A percentile compares a stretch with the other conserved stretches of the same genome.
Evolutionary conservation across 345 rosid genomes (phyloP).

Genomic region (Hevea brasiliensis): DNA sequence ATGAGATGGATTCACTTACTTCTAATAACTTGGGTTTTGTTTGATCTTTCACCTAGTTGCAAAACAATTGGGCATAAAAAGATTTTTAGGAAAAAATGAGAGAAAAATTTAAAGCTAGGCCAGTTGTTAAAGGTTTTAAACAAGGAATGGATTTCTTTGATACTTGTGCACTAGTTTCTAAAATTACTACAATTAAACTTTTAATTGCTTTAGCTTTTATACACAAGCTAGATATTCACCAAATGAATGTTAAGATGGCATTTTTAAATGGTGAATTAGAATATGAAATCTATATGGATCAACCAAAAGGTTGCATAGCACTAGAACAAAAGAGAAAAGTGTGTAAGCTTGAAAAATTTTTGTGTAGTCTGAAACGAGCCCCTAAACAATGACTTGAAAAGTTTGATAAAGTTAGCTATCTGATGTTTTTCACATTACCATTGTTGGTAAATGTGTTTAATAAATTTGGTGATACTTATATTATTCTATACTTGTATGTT

Average conservation of each 20-base stretch:
- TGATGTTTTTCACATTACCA: background rate
- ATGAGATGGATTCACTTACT: background rate
- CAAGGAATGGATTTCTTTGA: too few species aligned
- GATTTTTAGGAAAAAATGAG: background rate
- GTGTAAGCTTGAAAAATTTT: background rate
- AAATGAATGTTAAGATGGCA: background rate
- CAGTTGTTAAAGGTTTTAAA: too few species aligned
- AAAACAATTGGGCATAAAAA: background rate
- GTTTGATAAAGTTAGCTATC: background rate
- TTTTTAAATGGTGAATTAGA: background rate
- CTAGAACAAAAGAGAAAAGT: too few species aligned
- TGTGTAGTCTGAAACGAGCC: background rate
- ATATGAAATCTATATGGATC: background rate
- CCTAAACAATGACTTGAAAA: background rate
- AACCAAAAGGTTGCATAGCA: too few species aligned
- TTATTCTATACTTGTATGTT: background rate
- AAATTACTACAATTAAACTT: too few species aligned
- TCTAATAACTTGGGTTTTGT: constrained; percentile 1
- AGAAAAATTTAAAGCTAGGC: too few species aligned
- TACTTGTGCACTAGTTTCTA: too few species aligned
- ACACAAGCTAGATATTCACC: too few species aligned
- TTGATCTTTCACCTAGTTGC: background rate
- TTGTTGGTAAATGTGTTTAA: background rate
- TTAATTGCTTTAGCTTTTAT: too few species aligned
- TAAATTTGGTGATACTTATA: background rate